Conservation (phyloP, 2,329 filamentous ascomycete genomes). For the Xylaria sp. region DNA sequence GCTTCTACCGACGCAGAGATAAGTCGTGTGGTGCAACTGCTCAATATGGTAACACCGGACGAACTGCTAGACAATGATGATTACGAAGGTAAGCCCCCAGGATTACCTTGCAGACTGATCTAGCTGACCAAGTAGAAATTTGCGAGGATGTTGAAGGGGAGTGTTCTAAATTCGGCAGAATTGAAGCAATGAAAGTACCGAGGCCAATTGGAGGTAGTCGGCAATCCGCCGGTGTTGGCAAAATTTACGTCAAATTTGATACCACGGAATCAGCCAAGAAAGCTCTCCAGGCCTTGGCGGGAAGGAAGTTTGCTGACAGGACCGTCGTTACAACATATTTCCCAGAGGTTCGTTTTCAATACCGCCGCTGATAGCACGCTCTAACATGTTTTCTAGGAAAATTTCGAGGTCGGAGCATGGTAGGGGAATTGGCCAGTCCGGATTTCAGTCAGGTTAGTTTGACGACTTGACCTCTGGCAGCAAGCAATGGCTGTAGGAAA, state of each 20-base stretch:
- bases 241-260: conserved; percentile 97
- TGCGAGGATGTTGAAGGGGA: conserved; percentile 93
- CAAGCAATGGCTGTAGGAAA: conserved; percentile 6
- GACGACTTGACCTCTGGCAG: conserved; percentile 3
- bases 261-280: conserved; percentile 77
- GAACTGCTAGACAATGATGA: conserved; percentile 94
- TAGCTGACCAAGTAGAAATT: conserved; percentile 74
- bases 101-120: conserved; percentile 6
- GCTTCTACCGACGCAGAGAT: conserved; percentile 74
- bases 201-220: conserved; percentile 82
- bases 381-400: conserved; percentile 68
- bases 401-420: conserved; percentile 92
- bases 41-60: conserved; percentile 98
- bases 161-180: conserved; percentile 85
- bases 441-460: conserved; percentile 15
- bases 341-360: conserved; percentile 69
- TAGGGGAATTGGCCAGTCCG: conserved; percentile 48
- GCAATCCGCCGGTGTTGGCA: conserved; percentile 88
- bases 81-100: conserved; percentile 75
- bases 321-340: conserved; percentile 98
- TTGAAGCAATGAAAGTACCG: conserved; percentile 91
- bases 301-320: conserved; percentile 92
- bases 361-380: not conserved
- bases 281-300: conserved; percentile 87
- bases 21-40: conserved; percentile 83